Percentiles rank a stretch among this genome's conserved stretches.
Evolutionary conservation across 257 asterid genomes (phyloP).

Genomic region (Penstemon eatonii): DNA sequence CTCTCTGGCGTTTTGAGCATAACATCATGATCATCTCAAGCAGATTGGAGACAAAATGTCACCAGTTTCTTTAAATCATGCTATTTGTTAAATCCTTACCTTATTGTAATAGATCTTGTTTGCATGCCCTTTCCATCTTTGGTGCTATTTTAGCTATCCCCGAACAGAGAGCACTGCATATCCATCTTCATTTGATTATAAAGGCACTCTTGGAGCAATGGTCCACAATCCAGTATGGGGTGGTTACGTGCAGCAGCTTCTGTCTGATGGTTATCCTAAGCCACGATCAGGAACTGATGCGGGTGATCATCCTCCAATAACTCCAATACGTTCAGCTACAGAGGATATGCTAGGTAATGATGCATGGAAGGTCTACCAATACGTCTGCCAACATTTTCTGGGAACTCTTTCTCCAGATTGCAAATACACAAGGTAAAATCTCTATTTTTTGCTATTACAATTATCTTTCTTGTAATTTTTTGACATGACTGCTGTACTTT

Average conservation of each 20-base stretch:
- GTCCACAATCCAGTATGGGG: constrained; percentile 59
- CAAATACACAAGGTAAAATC: constrained; percentile 65
- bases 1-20: constrained; percentile 4
- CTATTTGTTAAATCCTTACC: constrained; percentile 15
- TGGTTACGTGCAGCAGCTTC: constrained; percentile 60
- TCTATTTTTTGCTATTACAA: constrained; percentile 4
- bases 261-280: constrained; percentile 57
- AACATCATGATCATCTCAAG: constrained; percentile 11
- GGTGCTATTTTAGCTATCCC: constrained; percentile 62
- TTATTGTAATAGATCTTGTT: constrained; percentile 11
- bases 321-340: constrained; percentile 83
- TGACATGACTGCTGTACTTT: constrained; percentile 2
- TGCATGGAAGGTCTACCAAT: constrained; percentile 82
- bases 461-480: constrained; percentile 4
- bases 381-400: constrained; percentile 84
- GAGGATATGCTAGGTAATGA: constrained; percentile 79
- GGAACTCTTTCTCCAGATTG: constrained; percentile 86
- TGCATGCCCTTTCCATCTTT: constrained; percentile 20
- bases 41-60: constrained; percentile 17
- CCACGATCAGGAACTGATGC: constrained; percentile 86
- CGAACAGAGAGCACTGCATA: constrained; percentile 95
- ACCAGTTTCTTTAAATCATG: constrained; percentile 1
- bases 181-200: constrained; percentile 87
- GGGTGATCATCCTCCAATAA: constrained; percentile 95
- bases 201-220: constrained; percentile 70